Evolutionary conservation across 768 basidiomycete species (phyloP).

Genomic region (Boletus tomentosulus): DNA sequence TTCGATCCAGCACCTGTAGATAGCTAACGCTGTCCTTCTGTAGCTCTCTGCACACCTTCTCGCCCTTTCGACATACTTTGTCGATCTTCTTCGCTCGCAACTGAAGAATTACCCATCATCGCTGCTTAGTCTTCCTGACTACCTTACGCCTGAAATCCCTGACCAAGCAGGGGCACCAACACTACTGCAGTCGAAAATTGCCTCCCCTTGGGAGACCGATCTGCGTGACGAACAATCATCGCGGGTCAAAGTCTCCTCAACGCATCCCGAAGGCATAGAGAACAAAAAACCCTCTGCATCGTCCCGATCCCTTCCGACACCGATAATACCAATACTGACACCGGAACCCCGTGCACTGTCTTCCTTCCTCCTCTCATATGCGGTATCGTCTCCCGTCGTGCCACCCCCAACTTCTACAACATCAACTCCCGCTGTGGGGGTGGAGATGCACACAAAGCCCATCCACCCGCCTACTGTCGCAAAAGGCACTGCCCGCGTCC

Average conservation of each 20-base stretch:
- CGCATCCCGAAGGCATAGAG: background rate
- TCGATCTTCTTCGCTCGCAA: slow-evolving; percentile 29
- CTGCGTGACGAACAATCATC: background rate
- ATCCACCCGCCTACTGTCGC: slow-evolving; percentile 91
- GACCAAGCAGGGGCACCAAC: background rate
- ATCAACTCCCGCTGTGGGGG: slow-evolving; percentile 14
- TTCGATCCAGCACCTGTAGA: background rate
- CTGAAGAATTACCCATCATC: slow-evolving; percentile 27
- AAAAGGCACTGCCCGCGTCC: slow-evolving; percentile 75
- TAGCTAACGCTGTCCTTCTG: slow-evolving; percentile 27
- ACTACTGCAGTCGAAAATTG: background rate
- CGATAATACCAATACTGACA: slow-evolving; percentile 85
- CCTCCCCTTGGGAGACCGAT: slow-evolving; percentile 8
- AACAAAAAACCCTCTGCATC: background rate
- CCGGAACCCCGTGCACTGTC: slow-evolving; percentile 73
- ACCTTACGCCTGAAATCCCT: slow-evolving; percentile 7
- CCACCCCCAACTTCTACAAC: background rate
- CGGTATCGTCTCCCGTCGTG: background rate
- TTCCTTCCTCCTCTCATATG: slow-evolving; percentile 44
- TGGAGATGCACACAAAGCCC: slow-evolving; percentile 63
- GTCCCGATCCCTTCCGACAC: slow-evolving; percentile 40
- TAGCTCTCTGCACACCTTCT: slow-evolving; percentile 27
- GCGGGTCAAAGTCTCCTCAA: background rate
- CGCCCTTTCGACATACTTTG: slow-evolving; percentile 28
- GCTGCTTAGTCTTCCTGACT: slow-evolving; percentile 24